Conservation (phyloP, 352 stramenopile species). For the Globisporangium splendens region DNA sequence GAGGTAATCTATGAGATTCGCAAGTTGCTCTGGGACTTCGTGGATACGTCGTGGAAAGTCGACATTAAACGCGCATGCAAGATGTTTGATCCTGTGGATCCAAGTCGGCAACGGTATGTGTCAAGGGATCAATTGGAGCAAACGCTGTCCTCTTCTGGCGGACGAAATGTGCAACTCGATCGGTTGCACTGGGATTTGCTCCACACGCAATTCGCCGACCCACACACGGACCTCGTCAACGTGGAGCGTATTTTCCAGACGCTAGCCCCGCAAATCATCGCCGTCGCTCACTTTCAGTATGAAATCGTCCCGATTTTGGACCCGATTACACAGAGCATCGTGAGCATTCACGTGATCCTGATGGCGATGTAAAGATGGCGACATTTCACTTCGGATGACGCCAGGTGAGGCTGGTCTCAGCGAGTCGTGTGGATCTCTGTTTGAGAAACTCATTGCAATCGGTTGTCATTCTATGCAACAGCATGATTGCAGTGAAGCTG, state of each 20-base stretch:
- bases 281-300: conserved; percentile 36
- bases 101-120: conserved; percentile 20
- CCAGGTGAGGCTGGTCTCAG: too few species aligned
- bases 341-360: conserved; percentile 50
- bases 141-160: conserved; percentile 22
- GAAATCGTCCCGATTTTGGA: conserved; percentile 55
- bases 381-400: too few species aligned
- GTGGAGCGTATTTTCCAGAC: conserved; percentile 32
- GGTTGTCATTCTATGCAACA: too few species aligned
- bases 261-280: conserved; percentile 31
- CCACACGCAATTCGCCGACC: conserved; percentile 37
- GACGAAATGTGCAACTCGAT: conserved; percentile 24
- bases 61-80: conserved; percentile 23
- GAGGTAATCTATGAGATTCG: conserved; percentile 33
- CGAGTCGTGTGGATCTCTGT: too few species aligned
- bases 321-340: conserved; percentile 46
- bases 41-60: conserved; percentile 43
- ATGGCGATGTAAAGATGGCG: conserved; percentile 5
- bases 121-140: conserved; percentile 38
- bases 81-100: conserved; percentile 29
- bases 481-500: too few species aligned
- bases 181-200: conserved; percentile 45
- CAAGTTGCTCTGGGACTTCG: conserved; percentile 50
- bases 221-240: conserved; percentile 31
- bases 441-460: too few species aligned